Evolutionary conservation across 768 basidiomycete genomes (phyloP).

Genomic region (Candolleomyces efflorescens): DNA sequence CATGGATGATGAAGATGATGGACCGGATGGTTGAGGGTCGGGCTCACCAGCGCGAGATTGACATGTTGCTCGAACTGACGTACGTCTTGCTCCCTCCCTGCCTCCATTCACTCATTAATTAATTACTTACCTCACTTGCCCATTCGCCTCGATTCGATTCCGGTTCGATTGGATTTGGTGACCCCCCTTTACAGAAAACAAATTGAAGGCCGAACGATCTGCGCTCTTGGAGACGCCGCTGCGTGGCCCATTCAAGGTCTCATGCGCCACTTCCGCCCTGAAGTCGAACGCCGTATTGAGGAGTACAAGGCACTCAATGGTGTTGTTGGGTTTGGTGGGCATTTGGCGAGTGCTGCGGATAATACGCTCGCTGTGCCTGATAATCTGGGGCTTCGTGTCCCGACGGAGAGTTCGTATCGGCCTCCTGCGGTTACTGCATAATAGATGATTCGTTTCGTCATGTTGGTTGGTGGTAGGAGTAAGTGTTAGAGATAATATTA

Average conservation of each 20-base stretch:
- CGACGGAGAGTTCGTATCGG: neutral
- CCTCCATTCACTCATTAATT: neutral
- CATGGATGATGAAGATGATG: conserved; percentile 99
- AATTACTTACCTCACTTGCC: neutral
- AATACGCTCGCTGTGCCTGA: conserved; percentile 71
- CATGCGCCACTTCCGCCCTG: conserved; percentile 96
- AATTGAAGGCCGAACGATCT: conserved; percentile 95
- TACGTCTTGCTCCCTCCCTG: conserved; percentile 28
- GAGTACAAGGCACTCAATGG: conserved; percentile 73
- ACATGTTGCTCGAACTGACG: conserved; percentile 97
- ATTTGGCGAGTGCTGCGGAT: conserved; percentile 62
- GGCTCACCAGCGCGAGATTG: conserved; percentile 89
- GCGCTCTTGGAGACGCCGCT: conserved; percentile 94
- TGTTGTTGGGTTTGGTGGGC: conserved; percentile 85
- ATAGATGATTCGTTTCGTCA: too few species aligned
- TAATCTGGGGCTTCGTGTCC: conserved; percentile 53
- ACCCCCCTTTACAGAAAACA: conserved; percentile 64
- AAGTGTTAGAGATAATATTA: too few species aligned
- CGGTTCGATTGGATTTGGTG: too few species aligned
- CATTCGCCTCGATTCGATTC: neutral
- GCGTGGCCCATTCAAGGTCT: conserved; percentile 99
- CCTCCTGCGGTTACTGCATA: too few species aligned
- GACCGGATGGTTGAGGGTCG: conserved; percentile 91
- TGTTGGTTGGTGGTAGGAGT: too few species aligned
- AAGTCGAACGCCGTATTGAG: conserved; percentile 86